These are phyloP conservation scores for Isoetes engelmannii DNA, from an alignment of 83 land plant genomes.

Conservation along the genomic window DNA sequence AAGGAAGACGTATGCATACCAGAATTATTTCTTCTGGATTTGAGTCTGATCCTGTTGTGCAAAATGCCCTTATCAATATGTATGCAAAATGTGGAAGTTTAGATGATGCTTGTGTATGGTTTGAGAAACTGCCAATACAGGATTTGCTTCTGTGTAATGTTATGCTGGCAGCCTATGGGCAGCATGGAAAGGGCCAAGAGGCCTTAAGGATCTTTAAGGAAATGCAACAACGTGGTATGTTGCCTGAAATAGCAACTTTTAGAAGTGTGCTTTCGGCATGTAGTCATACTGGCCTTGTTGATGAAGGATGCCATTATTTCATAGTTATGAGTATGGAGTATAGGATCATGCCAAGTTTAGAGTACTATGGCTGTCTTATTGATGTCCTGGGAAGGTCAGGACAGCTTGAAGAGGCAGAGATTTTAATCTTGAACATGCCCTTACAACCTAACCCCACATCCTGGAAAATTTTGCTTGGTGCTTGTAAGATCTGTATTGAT, in stretches of 20 bases:
- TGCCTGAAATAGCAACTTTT: neutral
- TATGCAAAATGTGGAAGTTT: slow-evolving; percentile 4
- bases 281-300: neutral
- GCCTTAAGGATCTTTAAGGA: neutral
- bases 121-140: neutral
- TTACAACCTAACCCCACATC: neutral
- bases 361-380: neutral
- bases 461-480: slow-evolving; percentile 10
- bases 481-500: slow-evolving; percentile 6
- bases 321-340: neutral
- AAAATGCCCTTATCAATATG: slow-evolving; percentile 5
- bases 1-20: slow-evolving; percentile 9
- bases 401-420: slow-evolving; percentile 3
- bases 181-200: slow-evolving; percentile 2
- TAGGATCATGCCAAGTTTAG: neutral
- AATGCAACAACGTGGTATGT: neutral
- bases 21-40: neutral
- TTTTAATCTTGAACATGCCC: neutral
- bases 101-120: neutral
- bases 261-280: neutral
- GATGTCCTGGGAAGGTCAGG: slow-evolving; percentile 1
- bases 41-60: neutral
- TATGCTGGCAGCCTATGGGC: slow-evolving; percentile 1
- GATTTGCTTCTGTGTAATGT: neutral
- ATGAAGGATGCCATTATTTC: slow-evolving; percentile 8